phyloP scores from a whole-genome alignment of 257 asterid species.

The Solanum virginianum region DNA sequence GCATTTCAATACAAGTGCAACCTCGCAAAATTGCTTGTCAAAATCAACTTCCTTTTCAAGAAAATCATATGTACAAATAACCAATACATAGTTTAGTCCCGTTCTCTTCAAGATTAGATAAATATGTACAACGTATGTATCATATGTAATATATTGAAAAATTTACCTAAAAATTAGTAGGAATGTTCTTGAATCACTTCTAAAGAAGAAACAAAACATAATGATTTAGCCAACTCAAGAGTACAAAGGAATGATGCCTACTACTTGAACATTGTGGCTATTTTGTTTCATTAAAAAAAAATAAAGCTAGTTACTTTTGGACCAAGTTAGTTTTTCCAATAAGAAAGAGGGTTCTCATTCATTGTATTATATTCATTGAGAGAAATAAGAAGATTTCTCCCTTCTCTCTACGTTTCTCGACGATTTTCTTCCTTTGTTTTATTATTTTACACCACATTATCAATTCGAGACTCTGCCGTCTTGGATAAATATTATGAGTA shows the following conservation, averaged over 20 bases:
- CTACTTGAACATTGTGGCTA: neutral
- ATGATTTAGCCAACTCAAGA: neutral
- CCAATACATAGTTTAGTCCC: too few relatives aligned
- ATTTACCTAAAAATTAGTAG: neutral
- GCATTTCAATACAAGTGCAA: too few relatives aligned
- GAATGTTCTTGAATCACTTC: neutral
- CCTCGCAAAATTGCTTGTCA: too few relatives aligned
- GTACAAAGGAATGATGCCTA: neutral
- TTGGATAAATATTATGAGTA: neutral
- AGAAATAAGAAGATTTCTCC: neutral
- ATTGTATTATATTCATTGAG: neutral
- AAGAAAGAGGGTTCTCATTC: neutral
- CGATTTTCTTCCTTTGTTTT: neutral
- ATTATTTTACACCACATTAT: too few relatives aligned
- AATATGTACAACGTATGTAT: neutral
- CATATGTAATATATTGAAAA: neutral
- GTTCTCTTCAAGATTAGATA: too few relatives aligned
- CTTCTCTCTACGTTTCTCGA: neutral
- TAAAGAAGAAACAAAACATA: neutral
- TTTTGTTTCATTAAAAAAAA: too few relatives aligned
- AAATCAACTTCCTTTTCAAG: too few relatives aligned
- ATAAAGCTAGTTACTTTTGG: neutral
- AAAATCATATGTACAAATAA: too few relatives aligned
- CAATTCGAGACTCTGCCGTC: neutral
- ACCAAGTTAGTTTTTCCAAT: neutral